phyloP scores from a whole-genome alignment of 2,329 filamentous ascomycete genomes.

The Penicillium paneum region DNA sequence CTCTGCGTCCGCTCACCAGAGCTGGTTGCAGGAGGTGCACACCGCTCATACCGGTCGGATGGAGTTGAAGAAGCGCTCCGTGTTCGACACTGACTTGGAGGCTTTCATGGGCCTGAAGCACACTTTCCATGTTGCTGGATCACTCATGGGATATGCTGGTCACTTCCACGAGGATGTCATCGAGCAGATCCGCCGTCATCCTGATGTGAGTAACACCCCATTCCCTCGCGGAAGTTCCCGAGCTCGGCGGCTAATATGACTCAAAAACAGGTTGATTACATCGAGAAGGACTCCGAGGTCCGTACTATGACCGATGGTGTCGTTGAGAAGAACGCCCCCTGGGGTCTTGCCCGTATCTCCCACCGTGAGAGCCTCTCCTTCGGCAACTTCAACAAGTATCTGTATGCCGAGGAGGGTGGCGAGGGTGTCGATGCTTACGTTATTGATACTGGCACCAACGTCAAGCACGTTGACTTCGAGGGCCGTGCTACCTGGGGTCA shows the following conservation, averaged over 20 bases:
- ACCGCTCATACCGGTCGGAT: conserved; percentile 66
- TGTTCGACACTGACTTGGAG: conserved; percentile 63
- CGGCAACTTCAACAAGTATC: conserved; percentile 96
- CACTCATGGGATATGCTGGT: conserved; percentile 86
- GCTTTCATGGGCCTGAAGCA: conserved; percentile 87
- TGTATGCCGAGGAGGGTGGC: conserved; percentile 83
- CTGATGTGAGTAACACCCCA: conserved; percentile 77
- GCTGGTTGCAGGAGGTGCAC: conserved; percentile 88
- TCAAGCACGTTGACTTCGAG: conserved; percentile 93
- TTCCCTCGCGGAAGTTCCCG: not conserved
- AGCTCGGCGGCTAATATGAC: conserved; percentile 9
- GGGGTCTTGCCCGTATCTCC: conserved; percentile 97
- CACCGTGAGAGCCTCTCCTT: conserved; percentile 86
- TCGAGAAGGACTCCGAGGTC: conserved; percentile 92
- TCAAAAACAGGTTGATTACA: conserved; percentile 75
- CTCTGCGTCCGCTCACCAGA: conserved; percentile 73
- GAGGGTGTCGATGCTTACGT: conserved; percentile 99
- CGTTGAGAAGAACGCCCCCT: conserved; percentile 89
- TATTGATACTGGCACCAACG: conserved; percentile 95
- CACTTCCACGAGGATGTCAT: conserved; percentile 93
- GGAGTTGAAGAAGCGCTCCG: conserved; percentile 87
- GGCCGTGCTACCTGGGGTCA: conserved; percentile 95
- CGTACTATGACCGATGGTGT: conserved; percentile 63
- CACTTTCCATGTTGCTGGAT: conserved; percentile 85
- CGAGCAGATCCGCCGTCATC: conserved; percentile 89